A percentile compares a stretch with the other conserved stretches of the same genome.
phyloP scores from a whole-genome alignment of 129 eudicot genomes.

The Solidago caesia region DNA sequence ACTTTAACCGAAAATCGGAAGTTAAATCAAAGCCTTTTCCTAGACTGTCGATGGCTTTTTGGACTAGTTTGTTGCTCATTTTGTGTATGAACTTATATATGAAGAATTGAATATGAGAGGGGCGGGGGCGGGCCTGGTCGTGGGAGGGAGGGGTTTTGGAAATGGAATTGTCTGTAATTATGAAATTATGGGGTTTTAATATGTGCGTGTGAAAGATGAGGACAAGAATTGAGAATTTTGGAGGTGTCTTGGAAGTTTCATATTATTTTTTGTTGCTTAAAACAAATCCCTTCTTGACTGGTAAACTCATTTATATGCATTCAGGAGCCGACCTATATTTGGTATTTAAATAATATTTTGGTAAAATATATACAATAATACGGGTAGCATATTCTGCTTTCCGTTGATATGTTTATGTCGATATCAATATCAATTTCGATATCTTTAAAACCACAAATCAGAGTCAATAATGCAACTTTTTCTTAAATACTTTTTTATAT shows the following conservation, averaged over 20 bases:
- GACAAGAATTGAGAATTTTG: conserved; percentile 25
- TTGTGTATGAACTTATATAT: background rate
- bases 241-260: conserved; percentile 29
- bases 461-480: no score
- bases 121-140: no score
- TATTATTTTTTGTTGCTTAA: conserved; percentile 11
- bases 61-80: conserved; percentile 42
- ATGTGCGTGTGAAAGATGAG: conserved; percentile 13
- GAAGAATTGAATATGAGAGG: no score
- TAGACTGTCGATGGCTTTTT: conserved; percentile 60
- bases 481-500: no score
- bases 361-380: no score
- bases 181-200: conserved; percentile 17
- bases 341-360: no score
- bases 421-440: no score
- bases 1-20: conserved; percentile 85
- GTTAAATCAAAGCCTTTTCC: conserved; percentile 94
- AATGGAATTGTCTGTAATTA: background rate
- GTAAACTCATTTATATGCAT: conserved; percentile 23
- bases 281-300: conserved; percentile 6
- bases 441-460: no score
- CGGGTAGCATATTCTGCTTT: no score
- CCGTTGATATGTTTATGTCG: no score
- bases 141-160: background rate
- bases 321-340: conserved; percentile 19